These are phyloP conservation scores for Ceratocystis huliohia DNA, from an alignment of 2,329 filamentous ascomycete species.

Conservation along the genomic window DNA sequence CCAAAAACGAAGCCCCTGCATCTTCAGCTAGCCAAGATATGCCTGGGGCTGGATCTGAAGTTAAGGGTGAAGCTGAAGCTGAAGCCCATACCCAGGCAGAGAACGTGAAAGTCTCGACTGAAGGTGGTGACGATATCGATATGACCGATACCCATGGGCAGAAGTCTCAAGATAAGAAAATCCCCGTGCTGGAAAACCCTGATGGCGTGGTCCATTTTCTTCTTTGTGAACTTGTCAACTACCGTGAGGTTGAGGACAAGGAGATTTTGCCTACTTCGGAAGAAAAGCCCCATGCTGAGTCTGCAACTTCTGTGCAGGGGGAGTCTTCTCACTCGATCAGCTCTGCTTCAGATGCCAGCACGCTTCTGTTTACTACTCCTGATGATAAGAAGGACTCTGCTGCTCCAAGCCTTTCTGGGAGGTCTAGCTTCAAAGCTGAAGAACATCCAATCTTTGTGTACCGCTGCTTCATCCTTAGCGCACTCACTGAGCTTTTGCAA, in stretches of 20 bases:
- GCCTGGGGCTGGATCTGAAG: background rate
- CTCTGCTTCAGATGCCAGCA: background rate
- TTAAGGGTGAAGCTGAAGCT: background rate
- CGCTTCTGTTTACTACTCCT: background rate
- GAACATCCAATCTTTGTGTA: conserved; percentile 96
- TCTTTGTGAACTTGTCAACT: conserved; percentile 80
- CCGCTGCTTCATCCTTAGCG: conserved; percentile 86
- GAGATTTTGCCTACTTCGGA: conserved; percentile 31
- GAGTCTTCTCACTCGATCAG: background rate
- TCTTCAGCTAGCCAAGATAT: background rate
- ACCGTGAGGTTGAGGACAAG: conserved; percentile 84
- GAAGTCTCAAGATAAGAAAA: conserved; percentile 60
- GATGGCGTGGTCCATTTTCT: conserved; percentile 94
- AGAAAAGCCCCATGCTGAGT: conserved; percentile 19
- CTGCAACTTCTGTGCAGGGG: background rate
- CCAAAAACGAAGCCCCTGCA: background rate
- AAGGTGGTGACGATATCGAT: conserved; percentile 42
- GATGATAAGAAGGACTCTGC: conserved; percentile 48
- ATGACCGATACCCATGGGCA: conserved; percentile 43
- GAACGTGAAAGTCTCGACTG: conserved; percentile 49
- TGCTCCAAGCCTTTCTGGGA: conserved; percentile 42
- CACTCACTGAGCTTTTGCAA: conserved; percentile 75
- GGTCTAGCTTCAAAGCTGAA: conserved; percentile 73
- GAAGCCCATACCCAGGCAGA: conserved; percentile 23
- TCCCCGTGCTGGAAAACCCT: conserved; percentile 73